phyloP scores from a whole-genome alignment of 495 filamentous ascomycete genomes.

The Tetracladium setigerum region DNA sequence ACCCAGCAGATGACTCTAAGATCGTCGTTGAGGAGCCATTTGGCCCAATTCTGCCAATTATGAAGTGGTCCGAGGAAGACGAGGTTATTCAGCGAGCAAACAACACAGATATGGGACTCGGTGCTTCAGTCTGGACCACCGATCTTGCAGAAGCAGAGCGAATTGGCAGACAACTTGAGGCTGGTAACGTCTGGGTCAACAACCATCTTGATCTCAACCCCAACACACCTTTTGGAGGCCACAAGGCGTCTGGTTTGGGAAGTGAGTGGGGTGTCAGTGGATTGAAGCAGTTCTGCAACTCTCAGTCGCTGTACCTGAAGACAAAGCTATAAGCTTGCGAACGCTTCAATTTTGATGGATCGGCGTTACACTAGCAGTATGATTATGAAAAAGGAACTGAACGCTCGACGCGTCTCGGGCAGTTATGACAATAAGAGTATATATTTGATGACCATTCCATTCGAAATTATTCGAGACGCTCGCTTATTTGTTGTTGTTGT shows the following conservation, averaged over 20 bases:
- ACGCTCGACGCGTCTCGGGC: no score
- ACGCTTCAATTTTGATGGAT: no score
- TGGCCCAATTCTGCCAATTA: conserved; percentile 40
- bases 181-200: conserved; percentile 28
- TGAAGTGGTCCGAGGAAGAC: conserved; percentile 38
- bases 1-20: conserved; percentile 41
- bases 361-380: no score
- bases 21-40: conserved; percentile 42
- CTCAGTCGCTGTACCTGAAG: conserved; percentile 25
- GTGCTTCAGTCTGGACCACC: conserved; percentile 42
- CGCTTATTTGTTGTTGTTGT: no score
- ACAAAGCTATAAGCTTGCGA: no score
- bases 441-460: no score
- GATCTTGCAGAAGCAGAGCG: conserved; percentile 33
- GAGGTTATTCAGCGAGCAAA: conserved; percentile 45
- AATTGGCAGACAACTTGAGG: conserved; percentile 33
- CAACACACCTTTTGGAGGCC: conserved; percentile 42
- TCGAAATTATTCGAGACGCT: no score
- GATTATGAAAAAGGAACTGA: no score
- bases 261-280: conserved; percentile 42
- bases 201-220: conserved; percentile 20
- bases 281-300: conserved; percentile 41
- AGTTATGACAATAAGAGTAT: no score
- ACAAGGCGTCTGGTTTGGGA: conserved; percentile 50
- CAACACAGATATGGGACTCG: conserved; percentile 37